Percentiles rank a stretch among this genome's conserved stretches.
phyloP scores from a whole-genome alignment of 306 rosid species.

The Vicia sativa region DNA sequence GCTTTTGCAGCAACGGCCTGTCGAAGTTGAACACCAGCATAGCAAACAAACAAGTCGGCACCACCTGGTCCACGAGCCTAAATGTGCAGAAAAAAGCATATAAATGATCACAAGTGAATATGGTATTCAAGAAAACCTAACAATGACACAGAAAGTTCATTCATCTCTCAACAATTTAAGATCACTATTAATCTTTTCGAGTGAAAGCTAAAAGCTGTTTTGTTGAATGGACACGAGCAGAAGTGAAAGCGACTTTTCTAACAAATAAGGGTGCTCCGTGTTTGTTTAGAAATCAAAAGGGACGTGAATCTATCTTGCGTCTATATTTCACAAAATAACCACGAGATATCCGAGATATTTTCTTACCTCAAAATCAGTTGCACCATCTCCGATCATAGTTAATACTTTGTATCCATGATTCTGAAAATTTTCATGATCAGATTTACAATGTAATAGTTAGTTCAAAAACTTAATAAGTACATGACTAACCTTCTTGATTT shows the following conservation, averaged over 20 bases:
- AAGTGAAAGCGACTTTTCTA: neutral
- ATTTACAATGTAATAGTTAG: conserved; percentile 27
- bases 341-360: conserved; percentile 16
- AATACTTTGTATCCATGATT: conserved; percentile 66
- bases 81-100: neutral
- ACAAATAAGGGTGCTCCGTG: neutral
- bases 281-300: conserved; percentile 1
- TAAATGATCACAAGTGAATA: conserved; percentile 2
- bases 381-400: conserved; percentile 94
- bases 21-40: conserved; percentile 85
- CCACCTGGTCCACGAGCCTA: conserved; percentile 91
- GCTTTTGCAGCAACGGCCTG: conserved; percentile 83
- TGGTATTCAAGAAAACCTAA: neutral
- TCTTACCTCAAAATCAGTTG: conserved; percentile 92
- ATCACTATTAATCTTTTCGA: conserved; percentile 2
- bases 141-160: neutral
- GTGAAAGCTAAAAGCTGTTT: conserved; percentile 18
- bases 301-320: too few species aligned
- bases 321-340: too few species aligned
- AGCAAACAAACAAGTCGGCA: conserved; percentile 87
- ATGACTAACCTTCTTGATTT: conserved; percentile 71
- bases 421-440: conserved; percentile 56
- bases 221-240: neutral
- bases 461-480: conserved; percentile 8
- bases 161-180: conserved; percentile 7